Evolutionary conservation across 2,329 filamentous ascomycete species (phyloP).

Genomic region (Arachnopeziza araneosa): DNA sequence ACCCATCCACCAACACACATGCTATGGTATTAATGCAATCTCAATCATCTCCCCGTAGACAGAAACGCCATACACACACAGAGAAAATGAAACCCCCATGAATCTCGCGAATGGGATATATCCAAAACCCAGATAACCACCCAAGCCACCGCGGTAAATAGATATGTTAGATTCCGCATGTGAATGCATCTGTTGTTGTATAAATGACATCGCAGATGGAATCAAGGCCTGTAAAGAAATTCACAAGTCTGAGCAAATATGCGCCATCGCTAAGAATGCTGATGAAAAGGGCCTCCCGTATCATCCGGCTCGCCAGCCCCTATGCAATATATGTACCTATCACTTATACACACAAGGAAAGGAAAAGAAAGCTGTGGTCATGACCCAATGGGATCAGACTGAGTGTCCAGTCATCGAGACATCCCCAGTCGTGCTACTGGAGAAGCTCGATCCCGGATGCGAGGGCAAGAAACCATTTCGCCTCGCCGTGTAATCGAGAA

Average conservation of each 20-base stretch:
- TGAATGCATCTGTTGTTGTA: background rate
- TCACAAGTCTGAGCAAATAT: background rate
- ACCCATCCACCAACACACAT: background rate
- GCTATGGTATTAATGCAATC: background rate
- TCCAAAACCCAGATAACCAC: background rate
- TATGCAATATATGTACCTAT: constrained; percentile 21
- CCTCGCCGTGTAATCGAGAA: constrained; percentile 47
- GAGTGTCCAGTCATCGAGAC: constrained; percentile 10
- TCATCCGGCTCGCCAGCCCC: constrained; percentile 10
- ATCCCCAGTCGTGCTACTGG: constrained; percentile 16
- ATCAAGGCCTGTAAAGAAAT: background rate
- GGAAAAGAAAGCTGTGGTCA: background rate
- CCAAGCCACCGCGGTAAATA: background rate
- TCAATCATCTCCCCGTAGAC: background rate
- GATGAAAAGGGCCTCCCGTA: constrained; percentile 11
- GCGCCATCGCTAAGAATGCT: constrained; percentile 23
- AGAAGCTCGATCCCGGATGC: constrained; percentile 16
- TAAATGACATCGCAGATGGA: background rate
- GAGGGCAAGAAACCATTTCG: constrained; percentile 15
- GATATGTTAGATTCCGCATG: background rate
- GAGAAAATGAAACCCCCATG: background rate
- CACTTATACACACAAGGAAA: constrained; percentile 13
- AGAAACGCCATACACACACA: background rate
- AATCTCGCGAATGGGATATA: background rate
- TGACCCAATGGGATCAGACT: background rate